These are phyloP conservation scores for Penicillium turbatum DNA, from an alignment of 495 filamentous ascomycete species.

Conservation along the genomic window DNA sequence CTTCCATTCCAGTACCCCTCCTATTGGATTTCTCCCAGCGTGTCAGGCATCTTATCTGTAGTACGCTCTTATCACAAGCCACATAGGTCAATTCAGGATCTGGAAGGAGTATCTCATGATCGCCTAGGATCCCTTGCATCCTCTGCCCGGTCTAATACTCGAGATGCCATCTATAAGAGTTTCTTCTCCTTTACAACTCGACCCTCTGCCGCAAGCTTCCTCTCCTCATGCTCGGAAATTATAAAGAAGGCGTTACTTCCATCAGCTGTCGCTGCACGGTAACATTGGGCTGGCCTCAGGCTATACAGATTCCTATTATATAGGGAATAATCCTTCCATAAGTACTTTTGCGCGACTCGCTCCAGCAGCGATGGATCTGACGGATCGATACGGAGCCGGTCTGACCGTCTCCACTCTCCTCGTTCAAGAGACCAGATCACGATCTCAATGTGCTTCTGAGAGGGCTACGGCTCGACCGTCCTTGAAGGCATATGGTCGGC, in stretches of 20 bases:
- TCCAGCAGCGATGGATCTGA: constrained; percentile 16
- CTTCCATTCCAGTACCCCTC: neutral
- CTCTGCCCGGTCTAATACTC: constrained; percentile 13
- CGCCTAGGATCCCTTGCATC: neutral
- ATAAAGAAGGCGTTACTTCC: constrained; percentile 26
- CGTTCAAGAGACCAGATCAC: constrained; percentile 14
- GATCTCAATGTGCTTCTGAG: constrained; percentile 2
- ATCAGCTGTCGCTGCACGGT: constrained; percentile 15
- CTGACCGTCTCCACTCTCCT: constrained; percentile 17
- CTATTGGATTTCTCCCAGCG: constrained; percentile 4
- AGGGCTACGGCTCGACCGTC: neutral
- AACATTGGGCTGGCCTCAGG: constrained; percentile 16
- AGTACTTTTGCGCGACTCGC: constrained; percentile 19
- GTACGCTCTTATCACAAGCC: neutral
- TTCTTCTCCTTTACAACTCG: constrained; percentile 14
- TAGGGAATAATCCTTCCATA: constrained; percentile 18
- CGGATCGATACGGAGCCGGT: constrained; percentile 12
- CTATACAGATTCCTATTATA: constrained; percentile 17
- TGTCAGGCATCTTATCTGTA: constrained; percentile 4
- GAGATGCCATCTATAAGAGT: constrained; percentile 18
- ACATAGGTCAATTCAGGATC: constrained; percentile 11
- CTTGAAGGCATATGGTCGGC: neutral
- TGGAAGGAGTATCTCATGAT: constrained; percentile 20
- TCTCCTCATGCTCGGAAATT: constrained; percentile 17
- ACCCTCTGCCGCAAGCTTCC: constrained; percentile 14